phyloP scores from a whole-genome alignment of 805 yeast genomes.

The Komagataella populi region DNA sequence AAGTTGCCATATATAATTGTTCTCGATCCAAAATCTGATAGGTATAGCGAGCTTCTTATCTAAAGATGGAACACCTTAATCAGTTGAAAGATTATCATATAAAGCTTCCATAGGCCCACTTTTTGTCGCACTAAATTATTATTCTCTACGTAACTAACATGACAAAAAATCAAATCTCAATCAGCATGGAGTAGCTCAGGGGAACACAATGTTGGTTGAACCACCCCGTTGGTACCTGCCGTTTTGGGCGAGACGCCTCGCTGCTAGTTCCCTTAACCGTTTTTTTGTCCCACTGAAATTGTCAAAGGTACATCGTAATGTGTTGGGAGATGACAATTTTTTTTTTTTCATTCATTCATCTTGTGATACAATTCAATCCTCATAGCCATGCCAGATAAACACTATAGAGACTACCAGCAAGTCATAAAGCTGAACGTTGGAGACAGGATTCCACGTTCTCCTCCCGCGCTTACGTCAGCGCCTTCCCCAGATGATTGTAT shows the following conservation, averaged over 20 bases:
- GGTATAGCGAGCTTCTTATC: neutral
- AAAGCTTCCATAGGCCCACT: neutral
- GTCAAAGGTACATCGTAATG: neutral
- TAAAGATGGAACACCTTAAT: neutral
- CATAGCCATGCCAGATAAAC: neutral
- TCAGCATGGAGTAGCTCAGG: neutral
- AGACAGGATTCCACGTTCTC: neutral
- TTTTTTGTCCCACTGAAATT: neutral
- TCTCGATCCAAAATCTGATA: neutral
- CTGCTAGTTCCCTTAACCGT: neutral
- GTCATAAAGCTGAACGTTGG: constrained; percentile 12
- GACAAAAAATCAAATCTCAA: neutral
- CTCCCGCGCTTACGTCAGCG: neutral
- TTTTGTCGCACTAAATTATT: neutral
- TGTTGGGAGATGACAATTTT: neutral
- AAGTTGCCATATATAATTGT: neutral
- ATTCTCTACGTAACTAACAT: neutral
- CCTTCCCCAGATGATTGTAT: neutral
- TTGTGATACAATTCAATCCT: neutral
- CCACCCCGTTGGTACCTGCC: neutral
- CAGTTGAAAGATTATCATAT: neutral
- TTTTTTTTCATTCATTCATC: neutral
- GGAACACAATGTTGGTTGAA: neutral
- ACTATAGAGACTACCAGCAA: constrained; percentile 18
- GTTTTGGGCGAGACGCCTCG: neutral